phyloP scores from a whole-genome alignment of 305 asterid species.

The Ajuga reptans region DNA sequence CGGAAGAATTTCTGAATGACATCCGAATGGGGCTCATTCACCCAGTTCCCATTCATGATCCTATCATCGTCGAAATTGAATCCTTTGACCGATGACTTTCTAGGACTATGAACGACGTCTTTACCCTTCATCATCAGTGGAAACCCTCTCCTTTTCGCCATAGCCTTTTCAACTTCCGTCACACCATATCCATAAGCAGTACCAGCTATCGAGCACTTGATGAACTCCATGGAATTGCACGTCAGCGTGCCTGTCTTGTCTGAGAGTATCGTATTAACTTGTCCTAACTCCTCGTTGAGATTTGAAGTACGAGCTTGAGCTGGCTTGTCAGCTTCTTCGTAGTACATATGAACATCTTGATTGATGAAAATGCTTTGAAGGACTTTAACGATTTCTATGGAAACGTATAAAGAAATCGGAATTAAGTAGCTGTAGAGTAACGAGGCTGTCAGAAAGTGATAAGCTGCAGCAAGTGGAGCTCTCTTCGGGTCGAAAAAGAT shows the following conservation, averaged over 20 bases:
- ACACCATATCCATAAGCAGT: conserved; percentile 71
- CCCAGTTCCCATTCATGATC: conserved; percentile 76
- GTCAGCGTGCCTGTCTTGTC: conserved; percentile 96
- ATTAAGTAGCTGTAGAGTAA: conserved; percentile 77
- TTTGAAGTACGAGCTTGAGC: conserved; percentile 89
- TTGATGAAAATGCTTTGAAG: conserved; percentile 90
- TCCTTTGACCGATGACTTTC: conserved; percentile 53
- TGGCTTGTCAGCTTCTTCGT: conserved; percentile 87
- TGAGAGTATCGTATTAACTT: conserved; percentile 80
- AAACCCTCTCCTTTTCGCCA: conserved; percentile 69
- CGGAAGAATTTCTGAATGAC: conserved; percentile 63
- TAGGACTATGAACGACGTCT: conserved; percentile 25
- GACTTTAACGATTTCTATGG: conserved; percentile 85
- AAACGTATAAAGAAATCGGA: conserved; percentile 87
- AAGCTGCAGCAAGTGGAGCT: conserved; percentile 63
- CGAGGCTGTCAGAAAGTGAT: conserved; percentile 77
- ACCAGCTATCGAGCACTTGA: conserved; percentile 86
- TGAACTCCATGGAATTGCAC: conserved; percentile 93
- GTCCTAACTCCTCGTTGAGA: conserved; percentile 92
- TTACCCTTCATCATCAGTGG: conserved; percentile 38
- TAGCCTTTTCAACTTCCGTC: conserved; percentile 80
- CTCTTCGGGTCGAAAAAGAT: conserved; percentile 65
- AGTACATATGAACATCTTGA: conserved; percentile 75
- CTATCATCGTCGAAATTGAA: conserved; percentile 80
- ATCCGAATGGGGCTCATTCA: conserved; percentile 49